Percentiles rank a stretch among this genome's conserved stretches.
These are phyloP conservation scores for Condylostoma magnum DNA, from an alignment of 169 alveolate genomes.

Conservation along the genomic window DNA sequence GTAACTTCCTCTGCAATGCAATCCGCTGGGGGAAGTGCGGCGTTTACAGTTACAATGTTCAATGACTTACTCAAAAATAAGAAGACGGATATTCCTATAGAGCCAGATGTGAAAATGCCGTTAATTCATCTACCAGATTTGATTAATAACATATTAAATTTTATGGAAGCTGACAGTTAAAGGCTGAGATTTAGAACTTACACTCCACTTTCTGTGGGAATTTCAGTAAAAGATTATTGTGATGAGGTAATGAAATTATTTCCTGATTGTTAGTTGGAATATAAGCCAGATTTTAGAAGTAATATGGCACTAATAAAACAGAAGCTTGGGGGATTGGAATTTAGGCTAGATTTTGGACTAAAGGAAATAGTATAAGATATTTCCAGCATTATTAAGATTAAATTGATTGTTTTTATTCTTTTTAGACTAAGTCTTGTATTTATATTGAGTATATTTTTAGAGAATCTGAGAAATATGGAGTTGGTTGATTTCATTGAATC, in stretches of 20 bases:
- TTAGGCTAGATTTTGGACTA: background rate
- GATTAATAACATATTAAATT: slow-evolving; percentile 27
- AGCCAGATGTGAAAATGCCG: slow-evolving; percentile 32
- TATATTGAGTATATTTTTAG: too few relatives aligned
- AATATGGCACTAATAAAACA: background rate
- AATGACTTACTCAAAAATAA: slow-evolving; percentile 34
- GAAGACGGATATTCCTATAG: slow-evolving; percentile 19
- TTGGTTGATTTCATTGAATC: too few relatives aligned
- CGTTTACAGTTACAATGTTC: slow-evolving; percentile 37
- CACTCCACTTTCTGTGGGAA: slow-evolving; percentile 37
- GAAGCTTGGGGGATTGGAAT: slow-evolving; percentile 9
- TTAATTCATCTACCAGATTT: slow-evolving; percentile 43
- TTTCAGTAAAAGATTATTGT: slow-evolving; percentile 34
- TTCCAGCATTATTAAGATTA: background rate
- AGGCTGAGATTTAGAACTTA: slow-evolving; percentile 30
- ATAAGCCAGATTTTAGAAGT: slow-evolving; percentile 27
- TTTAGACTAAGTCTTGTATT: too few relatives aligned
- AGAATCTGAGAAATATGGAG: too few relatives aligned
- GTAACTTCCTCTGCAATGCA: slow-evolving; percentile 30
- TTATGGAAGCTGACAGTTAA: slow-evolving; percentile 33
- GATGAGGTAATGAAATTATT: slow-evolving; percentile 22
- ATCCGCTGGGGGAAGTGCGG: slow-evolving; percentile 29
- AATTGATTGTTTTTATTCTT: too few relatives aligned
- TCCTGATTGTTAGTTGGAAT: background rate
- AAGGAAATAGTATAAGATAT: background rate